Conservation (phyloP, 2,329 filamentous ascomycete species). For the Hymenoscyphus infarciens region DNA sequence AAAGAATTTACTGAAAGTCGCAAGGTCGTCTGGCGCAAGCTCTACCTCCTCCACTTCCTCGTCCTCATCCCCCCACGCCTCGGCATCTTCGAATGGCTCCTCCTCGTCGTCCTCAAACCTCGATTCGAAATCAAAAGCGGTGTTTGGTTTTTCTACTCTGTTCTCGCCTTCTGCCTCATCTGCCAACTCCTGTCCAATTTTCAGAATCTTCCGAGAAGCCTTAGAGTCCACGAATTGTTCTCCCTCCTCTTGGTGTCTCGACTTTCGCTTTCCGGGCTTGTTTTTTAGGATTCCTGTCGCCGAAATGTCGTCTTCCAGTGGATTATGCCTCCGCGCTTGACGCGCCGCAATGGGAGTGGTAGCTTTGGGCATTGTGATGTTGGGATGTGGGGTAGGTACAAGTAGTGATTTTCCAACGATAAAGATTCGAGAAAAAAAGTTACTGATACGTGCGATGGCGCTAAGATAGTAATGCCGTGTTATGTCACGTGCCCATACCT, state of each 20-base stretch:
- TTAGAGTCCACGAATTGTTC: slow-evolving; percentile 81
- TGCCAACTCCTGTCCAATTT: slow-evolving; percentile 82
- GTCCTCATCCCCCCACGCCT: slow-evolving; percentile 77
- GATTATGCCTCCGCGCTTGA: slow-evolving; percentile 74
- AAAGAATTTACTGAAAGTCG: slow-evolving; percentile 88
- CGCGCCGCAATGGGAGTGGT: slow-evolving; percentile 54
- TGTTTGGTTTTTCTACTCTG: slow-evolving; percentile 45
- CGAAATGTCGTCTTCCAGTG: slow-evolving; percentile 82
- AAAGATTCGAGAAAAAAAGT: slow-evolving; percentile 13
- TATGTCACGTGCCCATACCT: background rate
- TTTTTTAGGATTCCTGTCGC: slow-evolving; percentile 67
- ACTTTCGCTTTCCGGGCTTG: slow-evolving; percentile 68
- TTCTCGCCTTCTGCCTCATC: slow-evolving; percentile 68
- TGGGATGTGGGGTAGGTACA: background rate
- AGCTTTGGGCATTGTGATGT: slow-evolving; percentile 71
- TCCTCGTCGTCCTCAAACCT: slow-evolving; percentile 59
- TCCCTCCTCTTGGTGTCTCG: slow-evolving; percentile 55
- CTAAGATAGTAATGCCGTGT: slow-evolving; percentile 11
- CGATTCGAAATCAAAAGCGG: slow-evolving; percentile 76
- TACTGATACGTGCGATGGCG: slow-evolving; percentile 12
- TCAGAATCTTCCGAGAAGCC: slow-evolving; percentile 82
- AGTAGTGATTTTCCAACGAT: slow-evolving; percentile 5
- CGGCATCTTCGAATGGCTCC: slow-evolving; percentile 51
- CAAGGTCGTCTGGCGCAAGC: slow-evolving; percentile 83
- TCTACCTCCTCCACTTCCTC: slow-evolving; percentile 70